These are phyloP conservation scores for Phytopythium boreale DNA, from an alignment of 352 stramenopile genomes.

Conservation along the genomic window DNA sequence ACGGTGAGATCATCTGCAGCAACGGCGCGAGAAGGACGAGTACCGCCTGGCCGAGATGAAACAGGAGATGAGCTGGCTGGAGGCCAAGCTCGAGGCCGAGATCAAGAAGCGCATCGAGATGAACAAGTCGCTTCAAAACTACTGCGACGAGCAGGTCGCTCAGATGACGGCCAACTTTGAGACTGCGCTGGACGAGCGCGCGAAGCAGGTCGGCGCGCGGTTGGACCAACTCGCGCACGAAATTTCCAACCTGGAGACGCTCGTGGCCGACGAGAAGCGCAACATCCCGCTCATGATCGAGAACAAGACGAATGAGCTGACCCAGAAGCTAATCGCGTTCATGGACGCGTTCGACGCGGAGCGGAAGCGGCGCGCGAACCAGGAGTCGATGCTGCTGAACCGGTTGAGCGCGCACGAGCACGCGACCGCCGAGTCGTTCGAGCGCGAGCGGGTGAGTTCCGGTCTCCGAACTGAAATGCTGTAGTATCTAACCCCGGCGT, in stretches of 20 bases:
- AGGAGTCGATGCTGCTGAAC: slow-evolving; percentile 91
- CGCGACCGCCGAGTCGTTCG: slow-evolving; percentile 65
- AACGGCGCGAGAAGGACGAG: slow-evolving; percentile 92
- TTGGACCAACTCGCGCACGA: slow-evolving; percentile 71
- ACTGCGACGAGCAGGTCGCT: slow-evolving; percentile 87
- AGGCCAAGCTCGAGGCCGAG: slow-evolving; percentile 91
- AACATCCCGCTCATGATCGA: slow-evolving; percentile 91
- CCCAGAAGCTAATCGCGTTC: slow-evolving; percentile 84
- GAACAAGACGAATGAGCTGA: slow-evolving; percentile 85
- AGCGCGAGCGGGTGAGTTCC: slow-evolving; percentile 44
- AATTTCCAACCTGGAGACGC: slow-evolving; percentile 73
- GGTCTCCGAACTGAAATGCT: not conserved
- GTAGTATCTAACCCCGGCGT: not conserved
- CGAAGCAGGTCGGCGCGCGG: slow-evolving; percentile 67
- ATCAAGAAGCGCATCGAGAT: slow-evolving; percentile 94
- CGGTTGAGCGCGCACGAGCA: slow-evolving; percentile 89
- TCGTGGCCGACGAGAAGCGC: slow-evolving; percentile 85
- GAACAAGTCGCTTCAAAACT: slow-evolving; percentile 90
- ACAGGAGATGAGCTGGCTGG: slow-evolving; percentile 88
- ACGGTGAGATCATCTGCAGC: slow-evolving; percentile 23
- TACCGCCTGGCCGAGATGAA: slow-evolving; percentile 91
- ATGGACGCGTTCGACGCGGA: slow-evolving; percentile 90
- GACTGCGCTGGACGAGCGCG: slow-evolving; percentile 72
- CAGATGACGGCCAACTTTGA: slow-evolving; percentile 84
- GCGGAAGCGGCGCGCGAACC: slow-evolving; percentile 64